Percentiles rank a stretch among this genome's conserved stretches.
Conservation (phyloP, 202 grass and related monocot genomes). For the Bolboschoenoplectus hybrid region DNA sequence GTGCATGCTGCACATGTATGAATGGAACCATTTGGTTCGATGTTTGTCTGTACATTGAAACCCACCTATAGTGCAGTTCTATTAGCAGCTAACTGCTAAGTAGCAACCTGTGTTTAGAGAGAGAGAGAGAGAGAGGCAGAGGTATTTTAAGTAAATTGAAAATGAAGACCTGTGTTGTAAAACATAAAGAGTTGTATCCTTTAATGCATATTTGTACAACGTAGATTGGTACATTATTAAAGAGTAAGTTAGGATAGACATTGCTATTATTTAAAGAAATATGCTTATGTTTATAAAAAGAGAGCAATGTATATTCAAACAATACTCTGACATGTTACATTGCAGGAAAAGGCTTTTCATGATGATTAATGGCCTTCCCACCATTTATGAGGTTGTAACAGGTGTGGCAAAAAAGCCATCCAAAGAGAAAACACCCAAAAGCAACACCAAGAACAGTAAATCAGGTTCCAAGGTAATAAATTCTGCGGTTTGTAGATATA, state of each 20-base stretch:
- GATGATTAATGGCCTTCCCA: slow-evolving; percentile 95
- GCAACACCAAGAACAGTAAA: slow-evolving; percentile 76
- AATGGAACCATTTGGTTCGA: neutral
- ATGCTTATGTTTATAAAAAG: neutral
- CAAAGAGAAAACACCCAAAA: slow-evolving; percentile 78
- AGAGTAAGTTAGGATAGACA: neutral
- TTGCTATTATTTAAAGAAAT: neutral
- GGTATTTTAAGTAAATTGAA: neutral
- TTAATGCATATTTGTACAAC: neutral
- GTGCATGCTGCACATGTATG: neutral
- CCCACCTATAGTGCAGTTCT: neutral
- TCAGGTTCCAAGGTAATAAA: slow-evolving; percentile 67
- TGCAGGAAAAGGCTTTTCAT: slow-evolving; percentile 88
- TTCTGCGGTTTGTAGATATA: neutral
- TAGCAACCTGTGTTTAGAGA: neutral
- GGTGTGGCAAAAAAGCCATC: slow-evolving; percentile 75
- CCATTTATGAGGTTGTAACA: slow-evolving; percentile 95
- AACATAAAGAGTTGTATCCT: neutral
- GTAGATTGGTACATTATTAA: neutral
- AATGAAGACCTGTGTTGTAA: neutral
- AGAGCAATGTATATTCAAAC: neutral
- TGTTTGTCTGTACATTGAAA: neutral
- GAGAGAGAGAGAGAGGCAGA: neutral
- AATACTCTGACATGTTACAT: slow-evolving; percentile 29
- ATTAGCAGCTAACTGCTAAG: neutral